phyloP scores from a whole-genome alignment of 225 moss, liverwort and hornwort genomes.

The Climacium dendroides region DNA sequence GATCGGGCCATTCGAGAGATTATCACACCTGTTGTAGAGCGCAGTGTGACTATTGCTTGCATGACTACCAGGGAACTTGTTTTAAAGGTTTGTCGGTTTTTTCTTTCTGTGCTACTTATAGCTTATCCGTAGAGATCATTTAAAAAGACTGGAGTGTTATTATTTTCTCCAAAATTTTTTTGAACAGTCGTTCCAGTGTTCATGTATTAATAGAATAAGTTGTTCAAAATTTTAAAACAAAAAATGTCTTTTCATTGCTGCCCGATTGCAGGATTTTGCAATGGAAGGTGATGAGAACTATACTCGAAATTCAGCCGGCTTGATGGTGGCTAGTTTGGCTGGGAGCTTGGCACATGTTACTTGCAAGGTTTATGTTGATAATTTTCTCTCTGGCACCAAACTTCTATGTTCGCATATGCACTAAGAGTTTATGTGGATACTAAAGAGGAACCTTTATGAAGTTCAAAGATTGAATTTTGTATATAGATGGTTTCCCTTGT shows the following conservation, averaged over 20 bases:
- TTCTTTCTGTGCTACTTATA: not conserved
- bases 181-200: not conserved
- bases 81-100: conserved; percentile 51
- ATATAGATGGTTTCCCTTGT: not conserved
- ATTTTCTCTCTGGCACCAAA: not conserved
- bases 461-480: not conserved
- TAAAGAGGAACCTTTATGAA: not conserved
- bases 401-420: not conserved
- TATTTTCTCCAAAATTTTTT: not conserved
- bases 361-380: conserved; percentile 58
- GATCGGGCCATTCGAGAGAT: conserved; percentile 97
- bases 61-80: conserved; percentile 98
- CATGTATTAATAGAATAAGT: not conserved
- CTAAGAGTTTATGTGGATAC: not conserved
- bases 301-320: conserved; percentile 78
- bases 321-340: conserved; percentile 97
- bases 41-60: conserved; percentile 94
- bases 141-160: not conserved
- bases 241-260: not conserved
- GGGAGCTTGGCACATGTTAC: conserved; percentile 98
- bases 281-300: conserved; percentile 89
- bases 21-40: conserved; percentile 87
- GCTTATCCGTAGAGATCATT: not conserved
- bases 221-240: not conserved
- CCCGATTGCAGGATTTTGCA: conserved; percentile 68